Percentiles rank a stretch among this genome's conserved stretches.
Conservation (phyloP, 768 basidiomycete genomes). For the Sporobolomyces roseus region DNA sequence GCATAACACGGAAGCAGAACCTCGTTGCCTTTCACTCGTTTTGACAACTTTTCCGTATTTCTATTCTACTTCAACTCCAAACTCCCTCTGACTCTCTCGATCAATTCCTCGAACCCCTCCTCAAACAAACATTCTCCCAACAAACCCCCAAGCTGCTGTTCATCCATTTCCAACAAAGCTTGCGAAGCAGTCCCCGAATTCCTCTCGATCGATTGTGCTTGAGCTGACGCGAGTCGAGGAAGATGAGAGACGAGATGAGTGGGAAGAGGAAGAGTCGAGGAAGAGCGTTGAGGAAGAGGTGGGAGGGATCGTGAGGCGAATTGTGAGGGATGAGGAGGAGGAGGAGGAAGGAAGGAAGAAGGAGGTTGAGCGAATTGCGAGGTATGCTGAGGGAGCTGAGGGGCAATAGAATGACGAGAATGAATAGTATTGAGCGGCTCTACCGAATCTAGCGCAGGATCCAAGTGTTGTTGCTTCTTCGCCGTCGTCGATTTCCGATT, state of each 20-base stretch:
- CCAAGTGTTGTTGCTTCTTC: too few relatives aligned
- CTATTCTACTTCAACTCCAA: too few relatives aligned
- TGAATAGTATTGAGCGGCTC: too few relatives aligned
- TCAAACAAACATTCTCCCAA: constrained; percentile 22
- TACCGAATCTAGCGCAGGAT: not conserved
- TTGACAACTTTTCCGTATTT: not conserved
- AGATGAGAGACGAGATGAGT: not conserved
- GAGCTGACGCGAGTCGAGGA: not conserved
- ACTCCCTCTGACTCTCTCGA: constrained; percentile 7
- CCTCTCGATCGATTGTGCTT: not conserved
- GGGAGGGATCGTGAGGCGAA: not conserved
- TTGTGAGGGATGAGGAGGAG: not conserved
- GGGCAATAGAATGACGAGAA: too few relatives aligned
- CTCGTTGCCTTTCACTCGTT: too few relatives aligned
- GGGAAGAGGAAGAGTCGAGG: not conserved
- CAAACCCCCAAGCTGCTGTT: not conserved
- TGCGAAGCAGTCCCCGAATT: not conserved
- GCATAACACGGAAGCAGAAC: too few relatives aligned
- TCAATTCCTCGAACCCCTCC: constrained; percentile 30
- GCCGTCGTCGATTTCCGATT: too few relatives aligned
- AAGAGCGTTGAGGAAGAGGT: not conserved
- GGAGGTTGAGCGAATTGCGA: not conserved
- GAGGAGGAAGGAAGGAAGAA: not conserved
- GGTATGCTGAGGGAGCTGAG: too few relatives aligned
- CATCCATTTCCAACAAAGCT: not conserved